Percentiles rank a stretch among this genome's conserved stretches.
Conservation (phyloP, 2,329 filamentous ascomycete genomes). For the Sporothrix phasma region DNA sequence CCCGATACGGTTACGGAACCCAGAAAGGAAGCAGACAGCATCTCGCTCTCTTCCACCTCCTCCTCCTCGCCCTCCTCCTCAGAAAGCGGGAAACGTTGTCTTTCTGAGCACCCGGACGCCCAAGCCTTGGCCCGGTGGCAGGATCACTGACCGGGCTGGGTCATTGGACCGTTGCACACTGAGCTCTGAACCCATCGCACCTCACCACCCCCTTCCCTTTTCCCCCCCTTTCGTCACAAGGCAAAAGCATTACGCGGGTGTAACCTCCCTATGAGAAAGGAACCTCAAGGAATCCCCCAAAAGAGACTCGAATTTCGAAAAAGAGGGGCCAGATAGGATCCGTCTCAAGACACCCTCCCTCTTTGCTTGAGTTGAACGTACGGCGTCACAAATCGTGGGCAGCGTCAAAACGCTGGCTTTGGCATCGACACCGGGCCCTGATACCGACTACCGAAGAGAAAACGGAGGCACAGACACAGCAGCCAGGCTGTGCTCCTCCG, state of each 20-base stretch:
- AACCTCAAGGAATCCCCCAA: no score
- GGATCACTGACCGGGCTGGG: background rate
- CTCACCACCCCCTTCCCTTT: background rate
- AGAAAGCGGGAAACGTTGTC: background rate
- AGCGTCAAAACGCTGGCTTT: background rate
- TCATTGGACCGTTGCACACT: background rate
- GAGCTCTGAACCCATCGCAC: background rate
- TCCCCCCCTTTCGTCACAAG: background rate
- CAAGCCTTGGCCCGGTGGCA: background rate
- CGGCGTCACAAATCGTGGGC: no score
- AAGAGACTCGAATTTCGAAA: background rate
- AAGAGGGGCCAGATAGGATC: constrained; percentile 3
- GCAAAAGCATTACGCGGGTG: constrained; percentile 5
- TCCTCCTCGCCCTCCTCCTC: no score
- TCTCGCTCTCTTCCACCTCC: no score
- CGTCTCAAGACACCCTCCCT: background rate
- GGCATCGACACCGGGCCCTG: background rate
- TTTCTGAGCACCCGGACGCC: background rate
- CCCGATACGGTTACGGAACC: no score
- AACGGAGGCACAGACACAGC: background rate
- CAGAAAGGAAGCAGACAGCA: background rate
- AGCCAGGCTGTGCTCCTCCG: background rate
- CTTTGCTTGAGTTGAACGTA: background rate
- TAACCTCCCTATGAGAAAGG: background rate
- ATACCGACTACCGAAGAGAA: constrained; percentile 2